Percentiles rank a stretch among this genome's conserved stretches.
phyloP scores from a whole-genome alignment of 495 filamentous ascomycete genomes.

The Lasiosphaeria hispida region DNA sequence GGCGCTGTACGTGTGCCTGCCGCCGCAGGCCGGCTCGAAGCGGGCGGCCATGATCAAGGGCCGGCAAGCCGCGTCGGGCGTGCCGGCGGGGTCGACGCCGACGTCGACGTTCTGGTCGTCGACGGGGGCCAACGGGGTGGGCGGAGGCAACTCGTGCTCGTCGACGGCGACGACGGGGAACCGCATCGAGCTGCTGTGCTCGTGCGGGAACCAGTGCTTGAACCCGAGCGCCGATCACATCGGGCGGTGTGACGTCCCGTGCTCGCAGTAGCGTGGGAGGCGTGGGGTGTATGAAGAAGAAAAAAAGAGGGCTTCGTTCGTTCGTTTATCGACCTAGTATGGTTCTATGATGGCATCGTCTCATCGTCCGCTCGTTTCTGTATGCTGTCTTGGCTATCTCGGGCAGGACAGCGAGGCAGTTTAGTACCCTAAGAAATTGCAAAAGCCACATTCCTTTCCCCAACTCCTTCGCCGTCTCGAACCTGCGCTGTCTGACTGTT shows the following conservation, averaged over 20 bases:
- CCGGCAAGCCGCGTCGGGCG: not conserved
- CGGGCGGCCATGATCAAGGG: conserved; percentile 4
- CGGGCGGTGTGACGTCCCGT: conserved; percentile 30
- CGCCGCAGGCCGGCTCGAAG: conserved; percentile 22
- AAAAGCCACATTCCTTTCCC: too few species aligned
- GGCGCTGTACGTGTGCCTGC: conserved; percentile 43
- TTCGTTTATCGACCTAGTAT: not conserved
- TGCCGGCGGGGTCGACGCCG: not conserved
- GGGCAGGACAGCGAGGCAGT: too few species aligned
- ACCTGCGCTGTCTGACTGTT: too few species aligned
- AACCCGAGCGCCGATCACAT: conserved; percentile 33
- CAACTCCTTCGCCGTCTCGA: too few species aligned
- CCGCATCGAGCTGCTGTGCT: conserved; percentile 37
- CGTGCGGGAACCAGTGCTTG: conserved; percentile 38
- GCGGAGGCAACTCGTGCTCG: conserved; percentile 8
- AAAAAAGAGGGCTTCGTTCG: not conserved
- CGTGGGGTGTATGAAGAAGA: not conserved
- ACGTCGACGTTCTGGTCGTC: conserved; percentile 3
- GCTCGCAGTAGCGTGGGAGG: conserved; percentile 14
- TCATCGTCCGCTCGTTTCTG: not conserved
- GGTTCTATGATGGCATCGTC: not conserved
- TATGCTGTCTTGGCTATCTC: too few species aligned
- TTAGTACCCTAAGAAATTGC: too few species aligned
- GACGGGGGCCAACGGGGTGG: conserved; percentile 3
- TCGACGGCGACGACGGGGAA: conserved; percentile 21